Conservation (phyloP, 805 yeast species). For the Starmerella stigmatis region DNA sequence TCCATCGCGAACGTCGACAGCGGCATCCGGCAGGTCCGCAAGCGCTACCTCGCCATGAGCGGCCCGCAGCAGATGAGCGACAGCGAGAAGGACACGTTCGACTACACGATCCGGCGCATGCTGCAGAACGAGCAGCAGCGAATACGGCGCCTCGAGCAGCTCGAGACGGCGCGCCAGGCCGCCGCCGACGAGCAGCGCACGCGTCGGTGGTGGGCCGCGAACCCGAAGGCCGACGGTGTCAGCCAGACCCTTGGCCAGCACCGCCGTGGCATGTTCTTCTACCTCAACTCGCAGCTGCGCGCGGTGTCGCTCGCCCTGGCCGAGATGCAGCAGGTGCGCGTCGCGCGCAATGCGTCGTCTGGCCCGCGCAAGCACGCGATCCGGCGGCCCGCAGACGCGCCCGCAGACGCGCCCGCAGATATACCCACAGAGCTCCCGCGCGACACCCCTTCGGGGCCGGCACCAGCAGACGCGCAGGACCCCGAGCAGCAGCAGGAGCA, state of each 20-base stretch:
- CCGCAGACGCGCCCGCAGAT: background rate
- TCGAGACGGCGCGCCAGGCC: conserved; percentile 15
- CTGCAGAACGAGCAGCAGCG: conserved; percentile 30
- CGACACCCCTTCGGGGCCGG: background rate
- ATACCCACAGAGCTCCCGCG: background rate
- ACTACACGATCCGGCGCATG: conserved; percentile 31
- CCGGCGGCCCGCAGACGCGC: background rate
- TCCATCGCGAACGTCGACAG: conserved; percentile 17
- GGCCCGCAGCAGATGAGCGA: conserved; percentile 28
- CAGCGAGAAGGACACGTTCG: conserved; percentile 33
- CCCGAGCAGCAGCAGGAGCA: conserved; percentile 15
- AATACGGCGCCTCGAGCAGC: conserved; percentile 22
- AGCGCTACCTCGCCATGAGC: conserved; percentile 27
- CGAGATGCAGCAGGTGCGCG: conserved; percentile 31
- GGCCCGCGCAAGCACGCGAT: background rate
- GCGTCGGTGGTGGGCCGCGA: conserved; percentile 21
- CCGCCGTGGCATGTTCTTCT: conserved; percentile 32
- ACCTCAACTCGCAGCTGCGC: conserved; percentile 29
- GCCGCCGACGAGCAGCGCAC: conserved; percentile 7
- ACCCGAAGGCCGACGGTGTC: conserved; percentile 25
- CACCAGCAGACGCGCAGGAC: background rate
- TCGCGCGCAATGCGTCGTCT: conserved; percentile 20
- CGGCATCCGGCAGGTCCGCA: conserved; percentile 22
- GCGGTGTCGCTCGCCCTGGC: conserved; percentile 29
- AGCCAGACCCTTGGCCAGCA: conserved; percentile 28